A percentile compares a stretch with the other conserved stretches of the same genome.
Evolutionary conservation across 2,329 filamentous ascomycete genomes (phyloP).

Genomic region (Tolypocladium ovalisporum): DNA sequence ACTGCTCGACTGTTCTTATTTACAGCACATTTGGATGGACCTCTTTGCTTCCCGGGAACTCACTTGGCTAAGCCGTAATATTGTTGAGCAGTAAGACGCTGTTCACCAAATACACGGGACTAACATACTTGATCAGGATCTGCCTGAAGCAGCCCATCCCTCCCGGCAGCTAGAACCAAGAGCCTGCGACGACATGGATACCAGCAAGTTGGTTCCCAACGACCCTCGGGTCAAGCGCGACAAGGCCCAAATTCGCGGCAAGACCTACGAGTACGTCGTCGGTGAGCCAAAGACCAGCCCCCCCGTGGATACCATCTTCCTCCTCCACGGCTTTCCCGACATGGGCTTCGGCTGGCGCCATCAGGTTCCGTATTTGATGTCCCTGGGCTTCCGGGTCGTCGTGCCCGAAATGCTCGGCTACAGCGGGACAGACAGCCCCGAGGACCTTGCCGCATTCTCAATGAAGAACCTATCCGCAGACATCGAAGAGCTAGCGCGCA

Average conservation of each 20-base stretch:
- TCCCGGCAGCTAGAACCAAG: neutral
- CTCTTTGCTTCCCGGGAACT: neutral
- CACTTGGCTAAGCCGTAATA: too few species aligned
- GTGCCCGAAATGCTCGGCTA: slow-evolving; percentile 84
- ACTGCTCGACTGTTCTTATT: too few species aligned
- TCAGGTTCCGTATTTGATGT: slow-evolving; percentile 68
- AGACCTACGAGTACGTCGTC: slow-evolving; percentile 58
- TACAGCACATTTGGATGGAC: neutral
- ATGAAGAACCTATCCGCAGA: slow-evolving; percentile 65
- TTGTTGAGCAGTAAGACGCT: neutral
- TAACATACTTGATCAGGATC: neutral
- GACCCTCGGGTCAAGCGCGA: slow-evolving; percentile 58
- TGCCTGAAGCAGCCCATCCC: neutral
- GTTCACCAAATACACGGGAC: neutral
- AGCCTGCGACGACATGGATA: slow-evolving; percentile 29
- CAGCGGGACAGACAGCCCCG: slow-evolving; percentile 61
- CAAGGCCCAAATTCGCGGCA: slow-evolving; percentile 53
- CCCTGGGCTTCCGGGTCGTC: slow-evolving; percentile 66
- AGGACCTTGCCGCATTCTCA: slow-evolving; percentile 51
- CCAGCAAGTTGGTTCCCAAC: slow-evolving; percentile 53
- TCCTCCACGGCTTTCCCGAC: slow-evolving; percentile 74
- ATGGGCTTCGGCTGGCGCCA: slow-evolving; percentile 77
- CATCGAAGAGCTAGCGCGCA: slow-evolving; percentile 58
- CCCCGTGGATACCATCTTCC: slow-evolving; percentile 36
- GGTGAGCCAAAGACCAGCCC: slow-evolving; percentile 35